These are phyloP conservation scores for Cyclospora cayetanensis DNA, from an alignment of 169 alveolate genomes.

Conservation along the genomic window DNA sequence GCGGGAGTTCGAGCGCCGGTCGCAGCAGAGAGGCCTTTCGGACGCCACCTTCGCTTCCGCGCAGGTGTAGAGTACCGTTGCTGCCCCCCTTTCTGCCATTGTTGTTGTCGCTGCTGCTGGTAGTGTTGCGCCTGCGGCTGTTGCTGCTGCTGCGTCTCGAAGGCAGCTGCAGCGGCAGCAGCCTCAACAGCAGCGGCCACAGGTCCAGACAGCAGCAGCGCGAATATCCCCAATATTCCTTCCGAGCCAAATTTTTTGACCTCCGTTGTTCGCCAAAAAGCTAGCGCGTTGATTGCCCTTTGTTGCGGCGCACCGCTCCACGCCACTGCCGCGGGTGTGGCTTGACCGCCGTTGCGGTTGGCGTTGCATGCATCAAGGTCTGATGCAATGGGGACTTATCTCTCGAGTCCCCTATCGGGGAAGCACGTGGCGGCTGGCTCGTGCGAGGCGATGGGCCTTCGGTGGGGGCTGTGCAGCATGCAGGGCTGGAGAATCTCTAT, in stretches of 20 bases:
- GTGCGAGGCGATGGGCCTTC: slow-evolving; percentile 52
- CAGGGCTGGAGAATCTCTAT: slow-evolving; percentile 96
- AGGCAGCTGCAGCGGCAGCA: not conserved
- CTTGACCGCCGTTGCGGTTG: slow-evolving; percentile 8
- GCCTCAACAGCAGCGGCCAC: not conserved
- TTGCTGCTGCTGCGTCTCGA: not conserved
- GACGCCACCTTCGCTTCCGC: too few species aligned
- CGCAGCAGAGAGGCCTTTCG: too few species aligned
- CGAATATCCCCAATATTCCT: too few species aligned
- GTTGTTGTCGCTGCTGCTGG: not conserved
- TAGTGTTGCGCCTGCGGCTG: not conserved
- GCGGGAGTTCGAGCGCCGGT: too few species aligned
- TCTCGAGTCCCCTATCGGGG: slow-evolving; percentile 60
- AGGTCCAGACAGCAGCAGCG: not conserved
- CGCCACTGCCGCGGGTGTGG: not conserved
- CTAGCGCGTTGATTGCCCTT: not conserved
- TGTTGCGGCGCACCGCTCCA: not conserved
- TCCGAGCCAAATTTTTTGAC: not conserved
- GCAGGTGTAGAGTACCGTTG: too few species aligned
- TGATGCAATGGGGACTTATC: slow-evolving; percentile 72
- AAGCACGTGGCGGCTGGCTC: slow-evolving; percentile 65
- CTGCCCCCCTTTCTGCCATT: not conserved
- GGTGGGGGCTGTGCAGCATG: slow-evolving; percentile 81
- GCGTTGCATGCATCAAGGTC: not conserved
- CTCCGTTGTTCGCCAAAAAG: not conserved